These are phyloP conservation scores for Pascua sp. DNA, from an alignment of 1,284 basidiomycete species.

Conservation along the genomic window DNA sequence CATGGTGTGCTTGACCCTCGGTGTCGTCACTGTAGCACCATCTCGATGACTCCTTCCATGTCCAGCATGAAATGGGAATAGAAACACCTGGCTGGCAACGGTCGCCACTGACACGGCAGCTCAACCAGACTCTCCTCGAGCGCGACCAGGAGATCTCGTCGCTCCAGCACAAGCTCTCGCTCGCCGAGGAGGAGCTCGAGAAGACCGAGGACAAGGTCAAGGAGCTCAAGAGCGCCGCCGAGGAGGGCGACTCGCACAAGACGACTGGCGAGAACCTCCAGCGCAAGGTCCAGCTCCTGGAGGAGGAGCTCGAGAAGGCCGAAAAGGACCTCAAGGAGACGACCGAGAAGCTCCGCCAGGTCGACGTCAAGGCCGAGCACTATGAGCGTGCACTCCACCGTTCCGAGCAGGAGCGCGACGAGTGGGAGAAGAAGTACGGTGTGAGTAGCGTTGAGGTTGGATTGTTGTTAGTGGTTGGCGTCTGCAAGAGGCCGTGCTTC, in stretches of 20 bases:
- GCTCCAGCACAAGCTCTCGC: slow-evolving; percentile 68
- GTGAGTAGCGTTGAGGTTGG: slow-evolving; percentile 52
- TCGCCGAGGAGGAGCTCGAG: slow-evolving; percentile 72
- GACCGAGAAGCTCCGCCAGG: slow-evolving; percentile 95
- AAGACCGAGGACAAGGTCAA: slow-evolving; percentile 69
- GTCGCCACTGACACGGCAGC: slow-evolving; percentile 26
- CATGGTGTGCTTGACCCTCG: too few relatives aligned
- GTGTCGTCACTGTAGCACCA: too few relatives aligned
- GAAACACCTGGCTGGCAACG: too few relatives aligned
- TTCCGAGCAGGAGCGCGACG: slow-evolving; percentile 85
- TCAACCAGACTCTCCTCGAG: slow-evolving; percentile 72
- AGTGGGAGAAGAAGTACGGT: slow-evolving; percentile 93
- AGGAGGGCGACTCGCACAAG: slow-evolving; percentile 71
- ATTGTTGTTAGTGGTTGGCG: too few relatives aligned
- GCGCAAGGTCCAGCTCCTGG: slow-evolving; percentile 86
- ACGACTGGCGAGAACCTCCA: slow-evolving; percentile 70
- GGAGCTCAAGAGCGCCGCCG: slow-evolving; percentile 66
- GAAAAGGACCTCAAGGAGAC: slow-evolving; percentile 98
- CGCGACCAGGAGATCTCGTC: slow-evolving; percentile 88
- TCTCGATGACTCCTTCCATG: too few relatives aligned
- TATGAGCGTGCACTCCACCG: slow-evolving; percentile 89
- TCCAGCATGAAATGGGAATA: too few relatives aligned
- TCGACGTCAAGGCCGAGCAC: slow-evolving; percentile 98
- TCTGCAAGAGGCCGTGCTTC: too few relatives aligned
- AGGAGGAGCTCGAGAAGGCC: slow-evolving; percentile 90